Percentiles rank a stretch among this genome's conserved stretches.
These are phyloP conservation scores for Stramenopiles sp. DNA, from an alignment of 352 stramenopile genomes.

Conservation along the genomic window DNA sequence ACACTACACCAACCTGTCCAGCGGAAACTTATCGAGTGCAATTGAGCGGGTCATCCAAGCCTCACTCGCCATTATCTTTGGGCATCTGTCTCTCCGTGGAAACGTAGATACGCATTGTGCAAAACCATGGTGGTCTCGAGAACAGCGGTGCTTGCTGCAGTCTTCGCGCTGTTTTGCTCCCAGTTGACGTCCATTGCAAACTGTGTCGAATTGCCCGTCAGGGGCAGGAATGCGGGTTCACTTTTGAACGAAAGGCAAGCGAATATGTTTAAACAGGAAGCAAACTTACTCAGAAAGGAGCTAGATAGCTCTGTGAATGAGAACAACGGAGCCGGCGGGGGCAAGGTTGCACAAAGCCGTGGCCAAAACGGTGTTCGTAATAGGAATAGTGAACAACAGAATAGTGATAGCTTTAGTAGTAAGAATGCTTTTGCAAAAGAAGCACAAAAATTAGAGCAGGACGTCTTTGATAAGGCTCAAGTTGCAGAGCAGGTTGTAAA, in stretches of 20 bases:
- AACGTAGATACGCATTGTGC: too few relatives aligned
- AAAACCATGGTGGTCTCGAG: too few relatives aligned
- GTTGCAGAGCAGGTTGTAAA: neutral
- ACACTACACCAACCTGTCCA: too few relatives aligned
- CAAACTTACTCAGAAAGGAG: neutral
- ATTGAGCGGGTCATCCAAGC: too few relatives aligned
- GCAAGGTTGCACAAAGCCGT: neutral
- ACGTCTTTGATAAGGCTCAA: neutral
- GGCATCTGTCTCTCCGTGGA: too few relatives aligned
- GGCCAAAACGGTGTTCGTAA: neutral
- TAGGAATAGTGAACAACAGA: neutral
- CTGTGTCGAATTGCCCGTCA: neutral
- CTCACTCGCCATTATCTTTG: too few relatives aligned
- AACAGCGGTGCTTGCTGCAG: too few relatives aligned
- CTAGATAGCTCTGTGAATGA: neutral
- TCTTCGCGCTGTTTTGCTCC: too few relatives aligned
- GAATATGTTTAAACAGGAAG: neutral
- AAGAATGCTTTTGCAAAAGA: neutral
- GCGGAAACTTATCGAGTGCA: too few relatives aligned
- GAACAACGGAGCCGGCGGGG: too few relatives aligned
- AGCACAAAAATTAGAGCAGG: neutral
- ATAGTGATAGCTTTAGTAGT: neutral
- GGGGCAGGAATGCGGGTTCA: neutral
- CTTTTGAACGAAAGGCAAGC: neutral
- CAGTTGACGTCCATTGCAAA: too few relatives aligned